Base-by-base conservation (phyloP, 768 basidiomycete genomes). In the Serpula lacrymans region DNA sequence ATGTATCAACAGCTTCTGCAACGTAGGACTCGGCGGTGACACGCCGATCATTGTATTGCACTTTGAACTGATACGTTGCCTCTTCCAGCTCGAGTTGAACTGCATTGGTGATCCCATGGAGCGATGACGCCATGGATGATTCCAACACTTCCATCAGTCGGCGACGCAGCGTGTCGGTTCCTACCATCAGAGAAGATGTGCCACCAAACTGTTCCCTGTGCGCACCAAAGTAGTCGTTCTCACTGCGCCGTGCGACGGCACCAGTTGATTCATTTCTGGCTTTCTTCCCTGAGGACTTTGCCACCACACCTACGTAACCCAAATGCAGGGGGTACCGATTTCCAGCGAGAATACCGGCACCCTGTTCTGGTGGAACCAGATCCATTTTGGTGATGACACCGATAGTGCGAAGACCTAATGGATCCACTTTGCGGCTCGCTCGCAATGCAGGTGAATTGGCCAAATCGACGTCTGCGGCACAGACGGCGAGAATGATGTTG, bases 361-460 rank as follows among this genome's bases (percentile, higher is more conserved):
- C 96, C 45, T 84, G 75, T 39, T 88, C 85, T 3, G 95, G 78
- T 28, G 83, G 72, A 13, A 99, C 92, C 24, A 99, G 72, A 59
- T 99, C 96, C 96, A 99, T 97, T 74, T 99, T 99, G 16, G 96
- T 99, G 30, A 99, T 76, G 12, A 99, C 96, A 21, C 96, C 96
- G 50, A 99, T 93, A 2, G 96, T 99, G 18, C 96, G 81, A 41
- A 94, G 69, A 12, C 96, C 96, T 12, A 99, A 70, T 3, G 95
- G 95, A 57, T 99, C 96, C 3, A 98, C 89, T 48, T 88, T 85
- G 29, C 94, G 75, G 61, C 91, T 94, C 0, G 96, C 93, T 36
- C 92, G 75, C 36, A 99, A 69, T 0, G 96, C 96, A 6, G 96
- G 94, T 0, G 93, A 96, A 62, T 99, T 99, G 45, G 96, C 96